Percentiles rank a stretch among this genome's conserved stretches.
These are phyloP conservation scores for Tolypocladium pustulatum DNA, from an alignment of 2,329 filamentous ascomycete species.

Conservation along the genomic window DNA sequence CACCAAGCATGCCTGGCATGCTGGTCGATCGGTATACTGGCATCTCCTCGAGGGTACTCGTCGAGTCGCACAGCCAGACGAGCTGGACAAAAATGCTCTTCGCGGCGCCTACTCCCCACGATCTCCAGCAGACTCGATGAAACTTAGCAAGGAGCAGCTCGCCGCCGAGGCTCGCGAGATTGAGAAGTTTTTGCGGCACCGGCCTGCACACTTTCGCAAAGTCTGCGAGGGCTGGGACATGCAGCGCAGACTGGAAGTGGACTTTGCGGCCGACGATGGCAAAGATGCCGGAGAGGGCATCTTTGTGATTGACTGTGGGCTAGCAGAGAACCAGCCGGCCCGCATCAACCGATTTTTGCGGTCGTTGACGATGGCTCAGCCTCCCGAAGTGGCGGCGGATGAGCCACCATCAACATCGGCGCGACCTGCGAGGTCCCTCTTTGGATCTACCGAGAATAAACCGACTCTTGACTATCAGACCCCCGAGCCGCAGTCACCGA, in stretches of 20 bases:
- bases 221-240: constrained; percentile 86
- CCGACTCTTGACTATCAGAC: constrained; percentile 3
- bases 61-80: constrained; percentile 60
- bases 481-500: constrained; percentile 10
- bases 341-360: constrained; percentile 34
- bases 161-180: constrained; percentile 72
- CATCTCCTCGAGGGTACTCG: constrained; percentile 68
- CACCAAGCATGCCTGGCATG: constrained; percentile 65
- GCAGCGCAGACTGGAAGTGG: constrained; percentile 72
- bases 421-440: constrained; percentile 15
- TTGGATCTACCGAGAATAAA: constrained; percentile 11
- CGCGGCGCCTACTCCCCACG: constrained; percentile 72
- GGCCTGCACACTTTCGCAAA: constrained; percentile 68
- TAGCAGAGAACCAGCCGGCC: constrained; percentile 44
- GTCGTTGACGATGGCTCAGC: constrained; percentile 11
- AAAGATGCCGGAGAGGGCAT: constrained; percentile 65
- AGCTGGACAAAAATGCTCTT: constrained; percentile 55
- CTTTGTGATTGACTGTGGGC: constrained; percentile 62
- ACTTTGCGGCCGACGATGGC: constrained; percentile 78
- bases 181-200: constrained; percentile 61
- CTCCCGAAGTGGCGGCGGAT: constrained; percentile 2
- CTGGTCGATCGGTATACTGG: constrained; percentile 73
- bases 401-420: constrained; percentile 2
- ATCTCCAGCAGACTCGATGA: constrained; percentile 65
- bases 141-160: constrained; percentile 59